phyloP scores from a whole-genome alignment of 2,329 filamentous ascomycete species.

The Tolypocladium sp. region DNA sequence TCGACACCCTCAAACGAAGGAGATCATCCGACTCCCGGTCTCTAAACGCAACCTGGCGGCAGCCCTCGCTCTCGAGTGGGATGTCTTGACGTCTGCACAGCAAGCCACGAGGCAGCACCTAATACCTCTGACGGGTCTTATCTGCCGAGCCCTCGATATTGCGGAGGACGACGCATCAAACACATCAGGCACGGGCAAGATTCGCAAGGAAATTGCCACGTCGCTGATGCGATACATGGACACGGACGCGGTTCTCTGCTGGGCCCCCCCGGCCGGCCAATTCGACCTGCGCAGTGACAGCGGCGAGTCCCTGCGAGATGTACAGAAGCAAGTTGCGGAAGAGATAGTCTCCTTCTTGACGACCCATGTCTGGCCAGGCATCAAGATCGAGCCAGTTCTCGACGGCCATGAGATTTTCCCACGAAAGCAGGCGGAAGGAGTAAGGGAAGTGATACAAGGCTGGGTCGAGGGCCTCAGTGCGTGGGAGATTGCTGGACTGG shows the following conservation, averaged over 20 bases:
- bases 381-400: constrained; percentile 72
- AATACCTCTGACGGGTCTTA: constrained; percentile 80
- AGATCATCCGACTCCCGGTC: constrained; percentile 60
- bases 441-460: constrained; percentile 64
- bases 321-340: constrained; percentile 61
- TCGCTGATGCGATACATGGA: constrained; percentile 78
- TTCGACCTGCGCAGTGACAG: constrained; percentile 35
- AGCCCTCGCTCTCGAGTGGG: constrained; percentile 90
- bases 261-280: constrained; percentile 53
- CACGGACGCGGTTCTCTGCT: constrained; percentile 89
- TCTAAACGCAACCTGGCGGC: constrained; percentile 75
- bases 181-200: constrained; percentile 30
- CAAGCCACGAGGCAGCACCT: constrained; percentile 81
- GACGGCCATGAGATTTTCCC: constrained; percentile 70
- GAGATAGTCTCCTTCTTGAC: constrained; percentile 65
- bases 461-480: constrained; percentile 67
- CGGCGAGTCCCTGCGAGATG: constrained; percentile 55
- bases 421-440: constrained; percentile 60
- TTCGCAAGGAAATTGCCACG: constrained; percentile 54
- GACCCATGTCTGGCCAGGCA: constrained; percentile 71
- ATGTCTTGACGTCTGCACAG: constrained; percentile 68
- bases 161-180: constrained; percentile 48
- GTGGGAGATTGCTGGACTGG: constrained; percentile 80
- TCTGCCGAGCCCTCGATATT: constrained; percentile 78
- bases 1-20: constrained; percentile 64